Evolutionary conservation across 2,329 filamentous ascomycete genomes (phyloP).

Genomic region (Fusarium poae): DNA sequence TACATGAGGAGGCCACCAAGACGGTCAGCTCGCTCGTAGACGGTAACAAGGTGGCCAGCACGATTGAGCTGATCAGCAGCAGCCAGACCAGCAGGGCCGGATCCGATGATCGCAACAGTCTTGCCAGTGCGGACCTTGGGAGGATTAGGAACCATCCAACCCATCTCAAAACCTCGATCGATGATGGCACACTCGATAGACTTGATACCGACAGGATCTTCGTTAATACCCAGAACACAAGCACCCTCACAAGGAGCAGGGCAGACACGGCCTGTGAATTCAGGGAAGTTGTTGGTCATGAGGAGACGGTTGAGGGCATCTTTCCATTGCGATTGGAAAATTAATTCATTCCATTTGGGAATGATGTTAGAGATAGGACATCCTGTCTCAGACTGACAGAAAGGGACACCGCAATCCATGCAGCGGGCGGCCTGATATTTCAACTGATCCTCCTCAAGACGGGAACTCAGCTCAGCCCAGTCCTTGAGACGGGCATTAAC

Average conservation of each 20-base stretch:
- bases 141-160: conserved; percentile 91
- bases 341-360: conserved; percentile 93
- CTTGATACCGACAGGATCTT: conserved; percentile 97
- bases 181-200: conserved; percentile 98
- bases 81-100: conserved; percentile 90
- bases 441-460: conserved; percentile 92
- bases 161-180: conserved; percentile 96
- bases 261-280: conserved; percentile 97
- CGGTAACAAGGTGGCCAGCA: conserved; percentile 86
- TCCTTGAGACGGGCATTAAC: conserved; percentile 88
- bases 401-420: conserved; percentile 99
- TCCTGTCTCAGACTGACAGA: conserved; percentile 96
- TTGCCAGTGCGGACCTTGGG: conserved; percentile 88
- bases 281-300: conserved; percentile 98
- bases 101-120: conserved; percentile 89
- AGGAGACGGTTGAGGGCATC: conserved; percentile 91
- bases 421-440: conserved; percentile 97
- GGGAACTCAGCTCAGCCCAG: conserved; percentile 90
- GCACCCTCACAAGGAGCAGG: conserved; percentile 96
- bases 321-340: conserved; percentile 78
- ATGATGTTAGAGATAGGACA: conserved; percentile 98
- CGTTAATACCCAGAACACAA: conserved; percentile 95
- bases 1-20: conserved; percentile 96
- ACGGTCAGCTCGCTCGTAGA: conserved; percentile 94
- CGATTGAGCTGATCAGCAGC: conserved; percentile 94